These are phyloP conservation scores for Colletotrichum eremochloae DNA, from an alignment of 2,329 filamentous ascomycete genomes.

Conservation along the genomic window DNA sequence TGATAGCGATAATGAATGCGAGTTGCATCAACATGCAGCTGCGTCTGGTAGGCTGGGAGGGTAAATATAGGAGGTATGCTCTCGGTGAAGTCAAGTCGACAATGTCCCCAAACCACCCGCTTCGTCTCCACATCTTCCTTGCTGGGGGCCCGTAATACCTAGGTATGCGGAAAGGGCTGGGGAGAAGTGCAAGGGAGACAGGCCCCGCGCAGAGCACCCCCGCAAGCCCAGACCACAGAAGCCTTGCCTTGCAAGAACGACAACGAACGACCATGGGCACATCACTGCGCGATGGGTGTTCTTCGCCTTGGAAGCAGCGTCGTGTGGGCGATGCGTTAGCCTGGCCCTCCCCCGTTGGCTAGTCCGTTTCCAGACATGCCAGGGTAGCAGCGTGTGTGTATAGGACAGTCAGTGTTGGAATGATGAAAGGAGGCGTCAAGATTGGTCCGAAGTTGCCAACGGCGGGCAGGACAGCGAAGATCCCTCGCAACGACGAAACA, in stretches of 20 bases:
- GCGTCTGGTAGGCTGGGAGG: conserved; percentile 5
- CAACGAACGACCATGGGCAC: conserved; percentile 8
- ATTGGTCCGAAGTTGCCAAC: conserved; percentile 28
- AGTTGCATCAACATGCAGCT: conserved; percentile 1
- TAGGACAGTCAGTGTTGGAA: not conserved
- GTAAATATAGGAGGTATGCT: not conserved
- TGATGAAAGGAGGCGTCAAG: conserved; percentile 4
- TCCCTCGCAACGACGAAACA: conserved; percentile 29
- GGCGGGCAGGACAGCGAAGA: conserved; percentile 23
- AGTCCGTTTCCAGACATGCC: conserved; percentile 5
- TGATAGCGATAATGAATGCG: conserved; percentile 25
- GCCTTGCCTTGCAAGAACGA: conserved; percentile 6
- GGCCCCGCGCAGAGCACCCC: conserved; percentile 14
- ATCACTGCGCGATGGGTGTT: not conserved
- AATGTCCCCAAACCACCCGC: conserved; percentile 24
- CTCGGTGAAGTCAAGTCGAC: conserved; percentile 25
- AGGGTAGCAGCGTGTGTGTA: conserved; percentile 4
- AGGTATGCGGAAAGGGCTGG: conserved; percentile 12
- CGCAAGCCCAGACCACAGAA: conserved; percentile 31
- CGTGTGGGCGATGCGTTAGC: conserved; percentile 21
- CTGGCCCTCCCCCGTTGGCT: conserved; percentile 6
- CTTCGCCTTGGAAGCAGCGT: conserved; percentile 26
- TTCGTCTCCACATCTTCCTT: conserved; percentile 26
- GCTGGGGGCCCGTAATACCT: conserved; percentile 1
- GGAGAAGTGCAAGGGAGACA: conserved; percentile 18